Evolutionary conservation across 208 protist species (phyloP), one percentile per base, ranked within the genome.

Genomic region (Acanthamoeba rhysodes): DNA sequence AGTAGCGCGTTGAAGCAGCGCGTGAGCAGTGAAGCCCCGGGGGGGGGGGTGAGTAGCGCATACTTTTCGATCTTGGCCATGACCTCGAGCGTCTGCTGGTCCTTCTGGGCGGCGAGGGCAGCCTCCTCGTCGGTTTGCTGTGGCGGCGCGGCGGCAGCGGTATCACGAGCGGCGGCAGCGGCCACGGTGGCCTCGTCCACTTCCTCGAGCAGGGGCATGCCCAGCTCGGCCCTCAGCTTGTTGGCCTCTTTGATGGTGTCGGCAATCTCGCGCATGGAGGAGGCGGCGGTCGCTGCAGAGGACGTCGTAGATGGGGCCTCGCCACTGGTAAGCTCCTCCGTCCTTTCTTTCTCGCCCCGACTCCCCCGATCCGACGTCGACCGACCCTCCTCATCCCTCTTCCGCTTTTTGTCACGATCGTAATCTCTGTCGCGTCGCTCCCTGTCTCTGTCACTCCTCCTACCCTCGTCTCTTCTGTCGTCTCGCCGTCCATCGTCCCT

Each of bases 41-140:
- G 53, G 53, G 37, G 32, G 37, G 22, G 29, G 24, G 76, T 48
- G 45, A 64, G 82, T n/a, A 27, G 82, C 12, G 24, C 84, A 8
- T 37, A 64, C 57, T 50, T 91, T 91, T 91, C 59, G 55, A 64
- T 91, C 45, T 91, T 91, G 50, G 50, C 84, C 59, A 72, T 91
- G 14, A 72, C 50, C 59, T 91, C 59, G 20, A 72, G 37, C 3
- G 84, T 91, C 29, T 91, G 59, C 84, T 72, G 84, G 8, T 85
- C 76, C 12, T 57, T 50, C 18, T 50, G 22, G 76, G 76, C 76
- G 2, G 76, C 45, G 27, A 27, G 45, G 9, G 76, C 76, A 9
- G 76, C 76, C 18, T 85, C 76, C 29, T 85, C 76, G 3, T 22
- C 45, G 18, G 76, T 85, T 9, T 32, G 70, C 70, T 78, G 70